Conservation (phyloP, 73 alveolate species). For the Paramecium biaurelia region DNA sequence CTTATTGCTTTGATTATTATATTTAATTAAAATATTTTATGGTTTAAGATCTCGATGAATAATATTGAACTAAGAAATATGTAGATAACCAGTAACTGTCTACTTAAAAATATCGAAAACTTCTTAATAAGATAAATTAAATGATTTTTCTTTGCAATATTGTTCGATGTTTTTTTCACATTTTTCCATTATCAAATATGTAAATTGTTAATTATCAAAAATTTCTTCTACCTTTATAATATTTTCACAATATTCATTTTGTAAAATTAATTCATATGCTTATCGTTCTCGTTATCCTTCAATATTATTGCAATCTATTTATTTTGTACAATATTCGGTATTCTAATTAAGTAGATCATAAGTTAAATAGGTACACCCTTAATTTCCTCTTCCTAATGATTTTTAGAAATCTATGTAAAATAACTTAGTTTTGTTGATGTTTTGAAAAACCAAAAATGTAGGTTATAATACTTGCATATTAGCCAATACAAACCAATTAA, state of each 20-base stretch:
- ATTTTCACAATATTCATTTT: background rate
- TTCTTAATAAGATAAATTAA: background rate
- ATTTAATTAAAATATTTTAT: background rate
- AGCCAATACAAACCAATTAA: background rate
- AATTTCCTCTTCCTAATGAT: background rate
- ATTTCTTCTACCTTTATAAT: background rate
- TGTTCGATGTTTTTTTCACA: background rate
- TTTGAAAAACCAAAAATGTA: background rate
- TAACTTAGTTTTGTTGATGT: background rate
- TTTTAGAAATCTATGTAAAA: background rate
- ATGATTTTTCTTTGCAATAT: background rate
- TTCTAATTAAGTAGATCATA: background rate
- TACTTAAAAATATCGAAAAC: background rate
- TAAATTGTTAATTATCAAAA: background rate
- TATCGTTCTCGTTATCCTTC: background rate
- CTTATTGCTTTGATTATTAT: background rate
- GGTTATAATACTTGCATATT: background rate
- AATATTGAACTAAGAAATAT: background rate
- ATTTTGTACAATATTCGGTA: background rate
- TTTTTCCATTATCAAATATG: background rate
- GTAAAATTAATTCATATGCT: background rate
- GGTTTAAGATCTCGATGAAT: conserved; percentile 3
- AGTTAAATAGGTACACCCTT: background rate
- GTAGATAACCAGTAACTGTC: background rate
- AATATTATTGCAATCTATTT: background rate